These are phyloP conservation scores for Neurospora discreta DNA, from an alignment of 495 filamentous ascomycete species.

Conservation along the genomic window DNA sequence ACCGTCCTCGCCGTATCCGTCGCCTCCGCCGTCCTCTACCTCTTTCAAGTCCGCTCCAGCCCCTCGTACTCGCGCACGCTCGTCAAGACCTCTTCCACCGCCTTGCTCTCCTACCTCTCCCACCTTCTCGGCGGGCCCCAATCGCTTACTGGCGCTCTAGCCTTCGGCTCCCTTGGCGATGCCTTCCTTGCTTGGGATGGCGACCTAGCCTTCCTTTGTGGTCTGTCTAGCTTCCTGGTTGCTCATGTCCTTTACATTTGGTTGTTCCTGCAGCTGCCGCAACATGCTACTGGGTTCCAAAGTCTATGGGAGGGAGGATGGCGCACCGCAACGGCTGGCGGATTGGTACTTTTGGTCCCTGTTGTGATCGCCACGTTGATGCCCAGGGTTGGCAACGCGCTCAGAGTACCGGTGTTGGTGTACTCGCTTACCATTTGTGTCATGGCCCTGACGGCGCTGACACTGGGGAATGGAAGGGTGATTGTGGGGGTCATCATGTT, in stretches of 20 bases:
- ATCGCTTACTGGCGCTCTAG: slow-evolving; percentile 10
- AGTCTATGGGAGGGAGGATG: neutral
- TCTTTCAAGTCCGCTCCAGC: slow-evolving; percentile 5
- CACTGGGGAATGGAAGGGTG: slow-evolving; percentile 4
- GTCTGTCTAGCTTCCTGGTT: slow-evolving; percentile 15
- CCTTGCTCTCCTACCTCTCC: slow-evolving; percentile 9
- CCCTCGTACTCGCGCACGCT: slow-evolving; percentile 8
- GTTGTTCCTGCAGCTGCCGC: slow-evolving; percentile 5
- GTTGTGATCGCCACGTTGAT: slow-evolving; percentile 10
- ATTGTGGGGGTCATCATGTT: slow-evolving; percentile 16
- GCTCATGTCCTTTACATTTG: slow-evolving; percentile 17
- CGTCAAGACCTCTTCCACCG: slow-evolving; percentile 17
- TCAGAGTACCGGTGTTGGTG: slow-evolving; percentile 38
- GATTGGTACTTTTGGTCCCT: neutral
- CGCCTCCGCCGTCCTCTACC: slow-evolving; percentile 8
- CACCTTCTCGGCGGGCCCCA: slow-evolving; percentile 1
- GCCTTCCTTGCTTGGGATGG: slow-evolving; percentile 17
- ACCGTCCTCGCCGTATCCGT: slow-evolving; percentile 12
- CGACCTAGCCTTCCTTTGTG: slow-evolving; percentile 13
- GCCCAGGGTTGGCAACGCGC: slow-evolving; percentile 18
- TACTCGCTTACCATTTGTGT: slow-evolving; percentile 41
- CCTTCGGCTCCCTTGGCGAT: slow-evolving; percentile 14
- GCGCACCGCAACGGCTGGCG: neutral
- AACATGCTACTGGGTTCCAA: neutral
- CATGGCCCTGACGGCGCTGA: slow-evolving; percentile 15